Evolutionary conservation across 176 grass and related monocot genomes (phyloP).

Genomic region (Zea luxurians): DNA sequence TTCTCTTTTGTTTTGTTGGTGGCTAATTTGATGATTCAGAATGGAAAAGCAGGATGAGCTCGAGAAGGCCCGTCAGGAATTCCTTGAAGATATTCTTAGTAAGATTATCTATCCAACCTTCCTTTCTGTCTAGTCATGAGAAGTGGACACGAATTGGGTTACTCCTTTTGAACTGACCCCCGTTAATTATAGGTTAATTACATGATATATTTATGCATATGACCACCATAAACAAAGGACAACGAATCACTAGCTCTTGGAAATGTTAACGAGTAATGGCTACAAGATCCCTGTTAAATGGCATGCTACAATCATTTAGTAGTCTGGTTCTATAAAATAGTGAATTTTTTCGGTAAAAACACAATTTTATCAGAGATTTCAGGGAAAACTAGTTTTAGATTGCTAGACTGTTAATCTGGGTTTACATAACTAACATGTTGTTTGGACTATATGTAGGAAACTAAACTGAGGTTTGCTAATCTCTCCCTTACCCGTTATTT

Average conservation of each 20-base stretch:
- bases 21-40: constrained; percentile 40
- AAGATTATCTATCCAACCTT: constrained; percentile 11
- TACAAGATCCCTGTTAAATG: not conserved
- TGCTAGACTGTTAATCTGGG: not conserved
- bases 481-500: too few relatives aligned
- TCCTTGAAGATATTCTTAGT: constrained; percentile 42
- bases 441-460: too few relatives aligned
- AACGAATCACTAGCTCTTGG: not conserved
- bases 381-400: too few relatives aligned
- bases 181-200: not conserved
- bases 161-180: not conserved
- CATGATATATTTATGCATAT: too few relatives aligned
- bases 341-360: too few relatives aligned
- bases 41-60: constrained; percentile 34
- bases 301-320: not conserved
- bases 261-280: not conserved
- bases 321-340: too few relatives aligned
- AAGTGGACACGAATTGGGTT: not conserved
- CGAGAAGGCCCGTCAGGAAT: constrained; percentile 28
- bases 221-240: not conserved
- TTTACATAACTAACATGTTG: too few relatives aligned
- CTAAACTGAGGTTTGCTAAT: too few relatives aligned
- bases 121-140: not conserved
- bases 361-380: too few relatives aligned
- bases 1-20: not conserved